Base-by-base conservation (phyloP, 1,284 basidiomycete species). In the Ganoderma sp. region DNA sequence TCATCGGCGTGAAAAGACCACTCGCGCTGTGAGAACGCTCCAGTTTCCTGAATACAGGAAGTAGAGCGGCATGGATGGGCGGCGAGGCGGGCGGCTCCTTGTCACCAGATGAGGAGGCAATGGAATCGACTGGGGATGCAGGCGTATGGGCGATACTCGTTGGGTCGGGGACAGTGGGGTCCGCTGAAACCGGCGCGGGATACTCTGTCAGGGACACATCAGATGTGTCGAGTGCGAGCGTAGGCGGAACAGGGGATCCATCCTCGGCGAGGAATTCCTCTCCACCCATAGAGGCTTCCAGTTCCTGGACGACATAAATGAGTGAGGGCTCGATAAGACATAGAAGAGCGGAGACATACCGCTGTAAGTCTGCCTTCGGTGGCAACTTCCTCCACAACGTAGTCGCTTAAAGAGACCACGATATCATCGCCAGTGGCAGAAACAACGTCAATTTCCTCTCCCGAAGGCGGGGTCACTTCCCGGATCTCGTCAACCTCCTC, bases 131-230 rank as follows among this genome's bases (percentile, higher is more conserved):
- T 58, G 61, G 64, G 5, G 75, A 71, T 7, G 69, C 67, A 9
- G 79, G 74, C 0, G 76, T 74, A 28, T 67, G 69, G 6, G 73
- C 64, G 28, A 73, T 71, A 59, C 76, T 78, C 7, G 79, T 78
- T 15, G 82, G 82, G 67, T 84, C 84, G 43, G 79, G 80, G 25
- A 83, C 80, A 34, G 73, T 75, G 37, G 82, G 81, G 64, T 84
- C 80, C 12, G 83, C 83, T 5, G 78, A 78, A 34, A 84, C 75
- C 25, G 84, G 83, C 72, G 82, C 81, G 17, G 82, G 81, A 60
- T 82, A 74, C 48, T 74, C 73, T 2, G 63, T 56, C 9, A 63
- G 32, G 9, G 65, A 60, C 15, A 39, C 50, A 22, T 42, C 63
- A 0, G 37, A 39, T 3, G 25, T 48, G 50, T 68, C 22, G 12